Percentiles rank a stretch among this genome's conserved stretches.
These are phyloP conservation scores for Myrica gale DNA, from an alignment of 306 rosid species.

Conservation along the genomic window DNA sequence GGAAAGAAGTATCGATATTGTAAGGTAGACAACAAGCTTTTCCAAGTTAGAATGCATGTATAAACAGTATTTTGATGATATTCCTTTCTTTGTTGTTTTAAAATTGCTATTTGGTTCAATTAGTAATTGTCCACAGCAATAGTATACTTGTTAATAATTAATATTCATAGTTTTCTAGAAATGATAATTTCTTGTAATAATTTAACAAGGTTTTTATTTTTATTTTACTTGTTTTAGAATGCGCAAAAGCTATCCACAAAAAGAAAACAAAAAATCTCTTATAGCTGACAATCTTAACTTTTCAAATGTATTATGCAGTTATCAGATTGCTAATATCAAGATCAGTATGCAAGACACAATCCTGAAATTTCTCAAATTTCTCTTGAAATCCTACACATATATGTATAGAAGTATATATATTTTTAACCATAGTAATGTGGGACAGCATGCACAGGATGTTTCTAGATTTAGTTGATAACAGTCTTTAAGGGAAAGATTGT, in stretches of 20 bases:
- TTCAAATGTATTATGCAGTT: neutral
- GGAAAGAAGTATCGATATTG: conserved; percentile 60
- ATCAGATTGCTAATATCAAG: neutral
- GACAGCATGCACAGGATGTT: neutral
- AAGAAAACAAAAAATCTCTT: neutral
- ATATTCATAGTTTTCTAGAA: neutral
- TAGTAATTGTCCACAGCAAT: neutral
- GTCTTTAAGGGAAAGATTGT: neutral
- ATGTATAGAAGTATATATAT: too few species aligned
- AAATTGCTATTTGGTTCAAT: neutral
- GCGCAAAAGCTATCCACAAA: neutral
- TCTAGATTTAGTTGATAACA: neutral
- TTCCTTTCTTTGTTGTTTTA: neutral
- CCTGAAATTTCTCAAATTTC: neutral
- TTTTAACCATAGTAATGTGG: neutral
- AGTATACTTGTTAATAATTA: neutral
- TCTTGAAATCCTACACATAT: neutral
- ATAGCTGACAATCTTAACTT: neutral
- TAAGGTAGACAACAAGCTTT: conserved; percentile 51
- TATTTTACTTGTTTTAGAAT: neutral
- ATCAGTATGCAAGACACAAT: neutral
- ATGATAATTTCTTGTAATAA: neutral
- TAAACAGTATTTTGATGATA: neutral
- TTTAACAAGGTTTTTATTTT: neutral
- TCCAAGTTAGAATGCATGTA: neutral